Evolutionary conservation across 768 basidiomycete species (phyloP).

Genomic region (Sistotremastrum niveocremeum): DNA sequence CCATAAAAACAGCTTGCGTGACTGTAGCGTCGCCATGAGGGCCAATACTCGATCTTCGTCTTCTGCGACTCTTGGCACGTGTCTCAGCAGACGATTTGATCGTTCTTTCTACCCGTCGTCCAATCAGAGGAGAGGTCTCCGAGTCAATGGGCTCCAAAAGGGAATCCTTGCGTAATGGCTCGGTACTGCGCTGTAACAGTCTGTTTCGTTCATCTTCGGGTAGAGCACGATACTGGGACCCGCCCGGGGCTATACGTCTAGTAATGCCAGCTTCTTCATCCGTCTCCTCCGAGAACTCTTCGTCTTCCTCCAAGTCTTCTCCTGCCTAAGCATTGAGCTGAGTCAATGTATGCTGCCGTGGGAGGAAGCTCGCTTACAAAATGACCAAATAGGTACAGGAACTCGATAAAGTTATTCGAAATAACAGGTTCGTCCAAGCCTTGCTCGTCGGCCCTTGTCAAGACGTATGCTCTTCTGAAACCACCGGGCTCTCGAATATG

Average conservation of each 20-base stretch:
- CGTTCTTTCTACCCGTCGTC: conserved; percentile 4
- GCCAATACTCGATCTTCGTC: conserved; percentile 43
- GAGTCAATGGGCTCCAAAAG: not conserved
- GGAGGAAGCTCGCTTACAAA: conserved; percentile 46
- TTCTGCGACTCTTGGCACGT: conserved; percentile 35
- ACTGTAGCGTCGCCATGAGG: conserved; percentile 79
- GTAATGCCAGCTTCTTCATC: conserved; percentile 33
- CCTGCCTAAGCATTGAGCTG: conserved; percentile 48
- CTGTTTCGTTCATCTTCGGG: no score
- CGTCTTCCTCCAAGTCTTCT: conserved; percentile 79
- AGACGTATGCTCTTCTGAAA: conserved; percentile 80
- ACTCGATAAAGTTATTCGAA: conserved; percentile 83
- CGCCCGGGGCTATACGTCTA: conserved; percentile 12
- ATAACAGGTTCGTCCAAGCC: conserved; percentile 48
- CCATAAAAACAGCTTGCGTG: conserved; percentile 88
- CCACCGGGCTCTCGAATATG: conserved; percentile 94
- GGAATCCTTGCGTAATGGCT: no score
- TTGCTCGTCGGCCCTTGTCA: conserved; percentile 56
- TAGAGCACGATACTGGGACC: no score
- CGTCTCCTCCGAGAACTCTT: conserved; percentile 58
- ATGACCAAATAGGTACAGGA: conserved; percentile 89
- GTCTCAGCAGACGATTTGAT: not conserved
- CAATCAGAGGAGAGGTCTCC: conserved; percentile 16
- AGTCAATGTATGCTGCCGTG: not conserved
- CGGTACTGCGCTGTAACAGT: no score